These are phyloP conservation scores for Trematosphaeria pertusa DNA, from an alignment of 2,329 filamentous ascomycete species.

Conservation along the genomic window DNA sequence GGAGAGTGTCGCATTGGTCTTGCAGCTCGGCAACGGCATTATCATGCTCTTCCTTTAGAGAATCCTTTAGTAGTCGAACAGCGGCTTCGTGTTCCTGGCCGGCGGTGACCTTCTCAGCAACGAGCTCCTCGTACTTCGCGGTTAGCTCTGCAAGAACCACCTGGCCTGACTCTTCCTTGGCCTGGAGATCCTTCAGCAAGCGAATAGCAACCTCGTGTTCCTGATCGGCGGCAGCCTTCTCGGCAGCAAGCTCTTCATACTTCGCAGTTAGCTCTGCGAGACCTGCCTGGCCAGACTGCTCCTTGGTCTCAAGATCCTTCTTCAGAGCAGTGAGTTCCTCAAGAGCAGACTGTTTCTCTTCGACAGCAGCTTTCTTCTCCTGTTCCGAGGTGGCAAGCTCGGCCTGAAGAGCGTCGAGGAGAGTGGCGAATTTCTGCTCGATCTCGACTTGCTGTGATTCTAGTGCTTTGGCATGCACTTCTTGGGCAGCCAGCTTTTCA, in stretches of 20 bases:
- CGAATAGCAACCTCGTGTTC: constrained; percentile 37
- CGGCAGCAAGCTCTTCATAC: constrained; percentile 33
- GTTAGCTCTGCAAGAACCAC: constrained; percentile 26
- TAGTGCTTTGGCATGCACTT: constrained; percentile 31
- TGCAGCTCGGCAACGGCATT: constrained; percentile 32
- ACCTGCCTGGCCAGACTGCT: constrained; percentile 23
- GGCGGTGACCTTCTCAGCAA: constrained; percentile 32
- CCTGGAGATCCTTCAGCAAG: constrained; percentile 29
- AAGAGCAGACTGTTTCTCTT: constrained; percentile 32
- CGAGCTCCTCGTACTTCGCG: constrained; percentile 33
- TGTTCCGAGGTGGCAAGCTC: constrained; percentile 34
- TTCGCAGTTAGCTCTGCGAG: constrained; percentile 30
- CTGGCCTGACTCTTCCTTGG: constrained; percentile 24
- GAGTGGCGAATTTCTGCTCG: constrained; percentile 36
- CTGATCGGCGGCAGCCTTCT: constrained; percentile 35
- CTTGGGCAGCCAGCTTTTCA: constrained; percentile 25
- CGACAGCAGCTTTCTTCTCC: constrained; percentile 30
- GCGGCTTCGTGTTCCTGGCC: constrained; percentile 40
- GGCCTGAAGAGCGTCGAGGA: constrained; percentile 39
- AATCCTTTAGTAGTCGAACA: constrained; percentile 32
- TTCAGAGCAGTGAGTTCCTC: constrained; percentile 33
- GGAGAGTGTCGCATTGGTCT: constrained; percentile 29
- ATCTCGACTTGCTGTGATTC: constrained; percentile 34
- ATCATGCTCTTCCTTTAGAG: constrained; percentile 35
- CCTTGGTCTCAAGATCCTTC: constrained; percentile 24